These are phyloP conservation scores for Discostella stelligeroides DNA, from an alignment of 108 stramenopile genomes.

Conservation along the genomic window DNA sequence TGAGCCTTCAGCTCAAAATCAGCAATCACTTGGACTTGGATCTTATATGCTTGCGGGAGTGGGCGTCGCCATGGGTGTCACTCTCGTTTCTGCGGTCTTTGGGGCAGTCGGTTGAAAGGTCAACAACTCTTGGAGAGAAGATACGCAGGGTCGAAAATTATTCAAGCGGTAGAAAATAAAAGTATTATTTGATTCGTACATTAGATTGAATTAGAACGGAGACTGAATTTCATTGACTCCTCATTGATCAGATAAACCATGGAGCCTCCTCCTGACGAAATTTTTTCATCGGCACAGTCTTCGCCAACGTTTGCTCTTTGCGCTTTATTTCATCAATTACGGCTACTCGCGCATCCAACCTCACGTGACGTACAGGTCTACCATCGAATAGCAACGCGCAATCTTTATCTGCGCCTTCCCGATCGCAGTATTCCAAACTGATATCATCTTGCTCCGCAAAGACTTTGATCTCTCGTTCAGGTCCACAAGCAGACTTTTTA, in stretches of 20 bases:
- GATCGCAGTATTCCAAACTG: conserved; percentile 82
- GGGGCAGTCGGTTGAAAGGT: conserved; percentile 29
- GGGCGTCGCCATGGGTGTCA: conserved; percentile 71
- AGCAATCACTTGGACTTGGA: conserved; percentile 66
- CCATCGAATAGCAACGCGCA: conserved; percentile 79
- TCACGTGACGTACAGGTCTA: conserved; percentile 80
- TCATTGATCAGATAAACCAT: conserved; percentile 69
- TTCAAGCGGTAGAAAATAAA: not conserved
- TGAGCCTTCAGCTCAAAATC: conserved; percentile 58
- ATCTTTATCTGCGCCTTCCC: conserved; percentile 73
- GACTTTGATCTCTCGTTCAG: conserved; percentile 79
- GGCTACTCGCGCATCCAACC: conserved; percentile 74
- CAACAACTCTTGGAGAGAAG: too few relatives aligned
- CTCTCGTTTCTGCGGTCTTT: conserved; percentile 69
- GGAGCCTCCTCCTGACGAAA: conserved; percentile 76
- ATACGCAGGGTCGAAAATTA: too few relatives aligned
- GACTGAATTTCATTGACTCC: not conserved
- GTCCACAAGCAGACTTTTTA: conserved; percentile 71
- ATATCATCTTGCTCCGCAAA: conserved; percentile 83
- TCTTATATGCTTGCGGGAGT: conserved; percentile 78
- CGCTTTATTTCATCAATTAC: conserved; percentile 69
- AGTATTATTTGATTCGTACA: not conserved
- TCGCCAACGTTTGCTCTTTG: conserved; percentile 54
- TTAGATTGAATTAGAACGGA: not conserved
- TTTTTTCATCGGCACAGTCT: conserved; percentile 59